phyloP scores from a whole-genome alignment of 495 filamentous ascomycete species.

The Aspergillus hancockii region DNA sequence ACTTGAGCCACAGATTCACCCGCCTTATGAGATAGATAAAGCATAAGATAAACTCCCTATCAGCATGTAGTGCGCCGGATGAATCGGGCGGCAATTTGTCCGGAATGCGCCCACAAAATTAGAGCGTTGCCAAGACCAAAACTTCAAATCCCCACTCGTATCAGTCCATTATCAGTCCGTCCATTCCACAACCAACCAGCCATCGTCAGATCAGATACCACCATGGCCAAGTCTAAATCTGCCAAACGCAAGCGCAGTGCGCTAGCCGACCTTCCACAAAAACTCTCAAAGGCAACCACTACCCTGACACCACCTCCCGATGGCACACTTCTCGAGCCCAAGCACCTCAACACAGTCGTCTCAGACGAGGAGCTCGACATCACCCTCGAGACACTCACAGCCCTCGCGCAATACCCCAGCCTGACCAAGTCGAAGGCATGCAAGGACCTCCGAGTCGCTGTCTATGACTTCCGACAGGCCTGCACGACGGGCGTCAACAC shows the following conservation, averaged over 20 bases:
- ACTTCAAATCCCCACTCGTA: background rate
- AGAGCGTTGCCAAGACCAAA: background rate
- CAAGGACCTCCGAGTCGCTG: constrained; percentile 40
- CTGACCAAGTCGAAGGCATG: constrained; percentile 42
- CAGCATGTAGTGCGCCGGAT: no score
- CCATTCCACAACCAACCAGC: background rate
- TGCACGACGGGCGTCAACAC: constrained; percentile 41
- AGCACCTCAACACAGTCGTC: constrained; percentile 34
- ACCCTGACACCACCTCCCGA: constrained; percentile 35
- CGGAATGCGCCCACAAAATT: no score
- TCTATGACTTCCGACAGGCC: constrained; percentile 41
- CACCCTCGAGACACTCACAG: constrained; percentile 38
- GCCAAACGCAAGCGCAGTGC: constrained; percentile 43
- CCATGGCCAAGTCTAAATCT: constrained; percentile 39
- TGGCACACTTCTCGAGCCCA: constrained; percentile 31
- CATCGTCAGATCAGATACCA: constrained; percentile 5
- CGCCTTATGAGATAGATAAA: no score
- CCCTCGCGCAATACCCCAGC: constrained; percentile 37
- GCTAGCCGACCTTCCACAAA: constrained; percentile 33
- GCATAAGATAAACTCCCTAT: no score
- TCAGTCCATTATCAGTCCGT: background rate
- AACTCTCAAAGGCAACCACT: constrained; percentile 27
- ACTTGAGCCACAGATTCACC: no score
- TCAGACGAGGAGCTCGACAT: constrained; percentile 40
- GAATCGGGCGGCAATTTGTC: no score